A percentile compares a stretch with the other conserved stretches of the same genome.
These are phyloP conservation scores for Petunia hybrid DNA, from an alignment of 305 asterid genomes.

Conservation along the genomic window DNA sequence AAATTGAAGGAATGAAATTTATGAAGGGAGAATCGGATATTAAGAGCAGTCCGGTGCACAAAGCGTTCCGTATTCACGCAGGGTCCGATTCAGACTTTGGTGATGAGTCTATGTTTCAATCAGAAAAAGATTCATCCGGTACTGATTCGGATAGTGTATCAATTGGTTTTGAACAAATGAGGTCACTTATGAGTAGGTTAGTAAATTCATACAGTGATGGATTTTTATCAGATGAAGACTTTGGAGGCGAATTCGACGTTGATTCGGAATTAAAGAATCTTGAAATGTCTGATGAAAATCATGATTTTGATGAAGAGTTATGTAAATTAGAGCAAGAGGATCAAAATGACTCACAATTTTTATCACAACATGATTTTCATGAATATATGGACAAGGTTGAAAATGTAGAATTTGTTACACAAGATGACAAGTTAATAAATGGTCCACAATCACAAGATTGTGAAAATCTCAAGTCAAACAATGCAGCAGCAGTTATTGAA, in stretches of 20 bases:
- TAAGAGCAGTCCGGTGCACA: too few species aligned
- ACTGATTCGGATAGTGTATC: conserved; percentile 47
- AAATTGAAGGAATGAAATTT: conserved; percentile 12
- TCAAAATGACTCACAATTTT: conserved; percentile 39
- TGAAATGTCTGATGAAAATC: conserved; percentile 45
- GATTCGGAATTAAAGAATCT: conserved; percentile 36
- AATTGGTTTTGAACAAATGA: conserved; percentile 39
- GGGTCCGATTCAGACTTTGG: conserved; percentile 23
- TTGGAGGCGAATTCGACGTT: conserved; percentile 47
- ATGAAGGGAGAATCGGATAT: conserved; percentile 9
- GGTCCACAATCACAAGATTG: conserved; percentile 20
- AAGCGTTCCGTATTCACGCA: too few species aligned
- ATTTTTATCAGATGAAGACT: conserved; percentile 67
- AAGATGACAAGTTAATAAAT: conserved; percentile 33
- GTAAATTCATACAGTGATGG: conserved; percentile 55
- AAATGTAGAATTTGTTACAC: conserved; percentile 14
- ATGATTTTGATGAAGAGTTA: conserved; percentile 50
- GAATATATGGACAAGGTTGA: conserved; percentile 37
- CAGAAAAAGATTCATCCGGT: conserved; percentile 35
- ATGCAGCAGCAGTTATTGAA: conserved; percentile 37
- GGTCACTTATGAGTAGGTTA: conserved; percentile 43
- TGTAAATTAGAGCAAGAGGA: conserved; percentile 43
- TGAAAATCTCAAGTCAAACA: conserved; percentile 32
- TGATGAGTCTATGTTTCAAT: conserved; percentile 38
- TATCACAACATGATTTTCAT: conserved; percentile 51